These are phyloP conservation scores for Actinidia arguta DNA, from an alignment of 179 eudicot genomes.

Conservation along the genomic window DNA sequence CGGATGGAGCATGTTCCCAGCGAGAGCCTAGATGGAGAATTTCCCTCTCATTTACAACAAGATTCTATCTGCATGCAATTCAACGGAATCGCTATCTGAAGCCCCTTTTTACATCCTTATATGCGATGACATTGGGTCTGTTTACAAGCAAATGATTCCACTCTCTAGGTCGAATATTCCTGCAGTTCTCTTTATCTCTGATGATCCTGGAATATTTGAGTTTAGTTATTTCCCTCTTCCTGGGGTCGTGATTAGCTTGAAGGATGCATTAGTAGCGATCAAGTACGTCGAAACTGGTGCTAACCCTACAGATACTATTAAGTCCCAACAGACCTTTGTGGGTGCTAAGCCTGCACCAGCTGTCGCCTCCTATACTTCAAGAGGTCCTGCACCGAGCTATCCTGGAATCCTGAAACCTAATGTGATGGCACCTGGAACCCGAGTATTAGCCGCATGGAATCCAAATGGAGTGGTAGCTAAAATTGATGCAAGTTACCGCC, in stretches of 20 bases:
- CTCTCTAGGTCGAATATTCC: not conserved
- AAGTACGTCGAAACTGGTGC: slow-evolving; percentile 24
- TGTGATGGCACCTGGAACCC: slow-evolving; percentile 64
- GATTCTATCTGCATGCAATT: slow-evolving; percentile 7
- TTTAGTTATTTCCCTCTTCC: not conserved
- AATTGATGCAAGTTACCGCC: slow-evolving; percentile 30
- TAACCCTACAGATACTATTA: slow-evolving; percentile 35
- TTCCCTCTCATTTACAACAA: slow-evolving; percentile 22
- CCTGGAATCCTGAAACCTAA: slow-evolving; percentile 59
- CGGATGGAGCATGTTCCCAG: slow-evolving; percentile 45
- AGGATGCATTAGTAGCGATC: slow-evolving; percentile 28
- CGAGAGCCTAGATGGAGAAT: slow-evolving; percentile 36
- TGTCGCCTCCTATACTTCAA: slow-evolving; percentile 52
- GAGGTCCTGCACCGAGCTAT: slow-evolving; percentile 58
- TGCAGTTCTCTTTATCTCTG: slow-evolving; percentile 4
- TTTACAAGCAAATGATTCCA: not conserved
- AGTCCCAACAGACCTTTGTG: slow-evolving; percentile 48
- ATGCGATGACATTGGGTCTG: not conserved
- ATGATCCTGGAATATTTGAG: not conserved
- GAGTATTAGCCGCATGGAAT: slow-evolving; percentile 48
- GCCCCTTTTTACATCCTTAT: not conserved
- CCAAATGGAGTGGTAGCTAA: slow-evolving; percentile 29
- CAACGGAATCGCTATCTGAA: not conserved
- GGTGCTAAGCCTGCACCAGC: slow-evolving; percentile 50
- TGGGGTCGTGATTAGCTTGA: slow-evolving; percentile 34